Conservation (phyloP, 129 eudicot species). For the Flaveria ramosissima region DNA sequence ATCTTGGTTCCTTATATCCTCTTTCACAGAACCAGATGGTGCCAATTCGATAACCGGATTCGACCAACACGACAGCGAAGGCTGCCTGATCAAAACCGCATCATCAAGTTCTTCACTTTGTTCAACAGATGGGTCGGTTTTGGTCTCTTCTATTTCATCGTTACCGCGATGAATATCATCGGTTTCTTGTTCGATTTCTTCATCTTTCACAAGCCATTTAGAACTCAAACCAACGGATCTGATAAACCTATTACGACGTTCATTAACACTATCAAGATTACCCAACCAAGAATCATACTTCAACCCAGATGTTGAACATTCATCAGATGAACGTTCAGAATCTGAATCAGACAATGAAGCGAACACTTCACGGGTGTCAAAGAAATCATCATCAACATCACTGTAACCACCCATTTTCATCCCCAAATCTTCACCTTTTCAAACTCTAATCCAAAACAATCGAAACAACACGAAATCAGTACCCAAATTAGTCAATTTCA, state of each 20-base stretch:
- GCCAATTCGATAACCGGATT: slow-evolving; percentile 20
- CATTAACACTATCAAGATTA: slow-evolving; percentile 56
- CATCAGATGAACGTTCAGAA: slow-evolving; percentile 50
- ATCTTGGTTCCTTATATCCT: slow-evolving; percentile 36
- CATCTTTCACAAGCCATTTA: slow-evolving; percentile 40
- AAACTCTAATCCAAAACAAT: slow-evolving; percentile 32
- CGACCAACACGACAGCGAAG: slow-evolving; percentile 41
- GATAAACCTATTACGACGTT: slow-evolving; percentile 61
- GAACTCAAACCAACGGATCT: slow-evolving; percentile 51
- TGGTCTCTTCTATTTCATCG: slow-evolving; percentile 20
- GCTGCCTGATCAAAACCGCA: slow-evolving; percentile 40
- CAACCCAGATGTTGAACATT: slow-evolving; percentile 44
- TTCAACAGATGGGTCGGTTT: slow-evolving; percentile 17
- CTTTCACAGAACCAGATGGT: slow-evolving; percentile 2
- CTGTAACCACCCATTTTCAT: slow-evolving; percentile 41
- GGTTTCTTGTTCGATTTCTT: slow-evolving; percentile 37
- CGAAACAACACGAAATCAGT: too few species aligned
- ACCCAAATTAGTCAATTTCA: too few species aligned
- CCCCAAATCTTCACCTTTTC: slow-evolving; percentile 27
- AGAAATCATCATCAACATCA: slow-evolving; percentile 57
- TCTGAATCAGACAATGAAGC: slow-evolving; percentile 53
- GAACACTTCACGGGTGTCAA: slow-evolving; percentile 64
- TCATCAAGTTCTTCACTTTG: slow-evolving; percentile 38
- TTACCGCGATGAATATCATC: slow-evolving; percentile 15
- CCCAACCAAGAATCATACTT: slow-evolving; percentile 53